Base-by-base conservation (phyloP, 305 asterid species). In the Solanum aculeatissimum region DNA sequence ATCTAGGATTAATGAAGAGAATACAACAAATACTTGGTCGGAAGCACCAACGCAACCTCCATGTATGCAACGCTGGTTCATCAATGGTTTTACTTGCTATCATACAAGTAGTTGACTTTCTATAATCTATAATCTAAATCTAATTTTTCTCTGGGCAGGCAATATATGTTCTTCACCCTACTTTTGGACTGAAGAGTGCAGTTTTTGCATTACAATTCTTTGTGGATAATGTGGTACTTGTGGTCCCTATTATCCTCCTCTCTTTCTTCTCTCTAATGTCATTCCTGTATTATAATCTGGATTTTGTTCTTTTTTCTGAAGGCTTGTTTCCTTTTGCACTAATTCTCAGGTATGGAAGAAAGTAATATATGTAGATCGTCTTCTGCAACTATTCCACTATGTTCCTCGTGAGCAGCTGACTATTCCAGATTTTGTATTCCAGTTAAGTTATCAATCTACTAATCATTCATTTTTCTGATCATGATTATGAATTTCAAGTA, bases 21-120 rank as follows among this genome's bases (percentile, higher is more conserved):
- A 84, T 97, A 88, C 96, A 97, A 86, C 97, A 95, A 88, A 97
- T 97, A 81, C 97, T 97, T 85, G 99, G 98, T 81, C 93, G 95
- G 87, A 97, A 95, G 82, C 98, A 94, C 92, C 97, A 92, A 90
- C 96, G 92, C 70, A 95, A 97, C 89, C 97, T 97, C 89, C 98
- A 95, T 86, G 99, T 95, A 92, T 55, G 92, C 88, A 68, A 69
- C 77, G 53, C 55, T 23, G 35, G 19, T 65, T 38, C 45, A 45
- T 83, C 55, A 38, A 47, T 23, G 32, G 11, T 81, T 62, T 85
- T 70, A 13, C 78, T 72, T 47, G 62, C 62, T 29, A 25, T 47
- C 15, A 45, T 23, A 23, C 23, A 74, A 74, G 43, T 75, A 16
- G 27, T 75, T 47, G 45, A 74, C 60, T 8, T 74, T 29, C 42